Evolutionary conservation across 208 protist species (phyloP).

Genomic region (Leishmania tarentolae): DNA sequence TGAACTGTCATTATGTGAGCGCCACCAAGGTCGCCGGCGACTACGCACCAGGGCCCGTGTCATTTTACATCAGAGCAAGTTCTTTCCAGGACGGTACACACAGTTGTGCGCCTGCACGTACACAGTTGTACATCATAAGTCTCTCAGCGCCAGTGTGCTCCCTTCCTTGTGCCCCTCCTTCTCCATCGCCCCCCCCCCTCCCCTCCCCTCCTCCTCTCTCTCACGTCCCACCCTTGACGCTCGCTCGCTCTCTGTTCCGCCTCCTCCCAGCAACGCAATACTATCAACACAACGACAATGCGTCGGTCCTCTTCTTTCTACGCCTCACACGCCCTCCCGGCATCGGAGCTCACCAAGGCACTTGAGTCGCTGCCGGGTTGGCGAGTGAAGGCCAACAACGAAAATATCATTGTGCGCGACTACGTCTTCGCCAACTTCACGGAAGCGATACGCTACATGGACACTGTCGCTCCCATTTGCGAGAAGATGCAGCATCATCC

Average conservation of each 20-base stretch:
- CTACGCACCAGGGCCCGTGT: background rate
- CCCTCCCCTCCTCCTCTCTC: background rate
- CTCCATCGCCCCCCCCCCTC: background rate
- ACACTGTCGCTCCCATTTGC: slow-evolving; percentile 67
- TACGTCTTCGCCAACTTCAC: slow-evolving; percentile 88
- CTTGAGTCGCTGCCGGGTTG: slow-evolving; percentile 81
- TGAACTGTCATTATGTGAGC: background rate
- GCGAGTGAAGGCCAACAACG: slow-evolving; percentile 45
- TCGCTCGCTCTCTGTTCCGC: background rate
- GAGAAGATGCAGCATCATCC: slow-evolving; percentile 94
- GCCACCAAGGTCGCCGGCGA: background rate
- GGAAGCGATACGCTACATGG: slow-evolving; percentile 93
- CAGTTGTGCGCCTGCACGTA: background rate
- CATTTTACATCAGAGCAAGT: background rate
- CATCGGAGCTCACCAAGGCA: slow-evolving; percentile 83
- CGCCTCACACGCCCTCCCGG: slow-evolving; percentile 52
- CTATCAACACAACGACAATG: slow-evolving; percentile 8
- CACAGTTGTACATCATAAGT: background rate
- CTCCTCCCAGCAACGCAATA: background rate
- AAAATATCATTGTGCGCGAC: slow-evolving; percentile 53
- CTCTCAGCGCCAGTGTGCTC: background rate
- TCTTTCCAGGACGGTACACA: background rate
- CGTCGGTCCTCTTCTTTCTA: slow-evolving; percentile 6
- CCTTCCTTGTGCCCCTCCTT: background rate
- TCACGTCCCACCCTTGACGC: background rate